Conservation (phyloP, 495 filamentous ascomycete species). For the Podospora conica region DNA sequence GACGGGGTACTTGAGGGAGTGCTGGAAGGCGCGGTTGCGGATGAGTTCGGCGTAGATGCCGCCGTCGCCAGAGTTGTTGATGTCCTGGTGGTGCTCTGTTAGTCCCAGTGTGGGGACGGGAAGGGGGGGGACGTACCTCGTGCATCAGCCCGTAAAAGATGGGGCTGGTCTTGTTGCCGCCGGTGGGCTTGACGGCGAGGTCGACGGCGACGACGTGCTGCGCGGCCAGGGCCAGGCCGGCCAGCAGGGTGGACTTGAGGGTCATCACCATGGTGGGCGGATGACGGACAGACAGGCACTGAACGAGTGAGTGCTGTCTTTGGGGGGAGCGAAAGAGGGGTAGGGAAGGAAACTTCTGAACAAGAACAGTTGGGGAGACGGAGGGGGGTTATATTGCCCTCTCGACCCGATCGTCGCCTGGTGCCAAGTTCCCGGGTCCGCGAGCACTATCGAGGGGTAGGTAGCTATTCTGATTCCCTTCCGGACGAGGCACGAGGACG, state of each 20-base stretch:
- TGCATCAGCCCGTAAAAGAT: slow-evolving; percentile 39
- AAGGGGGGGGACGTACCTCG: slow-evolving; percentile 21
- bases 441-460: not conserved
- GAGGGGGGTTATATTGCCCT: not conserved
- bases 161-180: slow-evolving; percentile 33
- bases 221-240: slow-evolving; percentile 1
- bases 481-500: too few relatives aligned
- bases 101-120: not conserved
- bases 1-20: slow-evolving; percentile 26
- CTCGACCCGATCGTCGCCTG: not conserved
- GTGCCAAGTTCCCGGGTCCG: not conserved
- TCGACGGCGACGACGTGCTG: slow-evolving; percentile 16
- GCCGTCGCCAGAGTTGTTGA: slow-evolving; percentile 70
- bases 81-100: slow-evolving; percentile 43
- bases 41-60: slow-evolving; percentile 72
- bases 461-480: not conserved
- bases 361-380: not conserved
- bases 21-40: slow-evolving; percentile 63
- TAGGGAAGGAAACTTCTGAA: not conserved
- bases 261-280: not conserved
- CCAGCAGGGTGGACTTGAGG: not conserved
- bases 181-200: slow-evolving; percentile 28
- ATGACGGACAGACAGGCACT: too few relatives aligned
- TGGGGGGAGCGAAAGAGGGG: too few relatives aligned
- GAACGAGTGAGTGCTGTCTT: not conserved